A percentile compares a stretch with the other conserved stretches of the same genome.
Conservation (phyloP, 805 yeast species). For the Kuraishia ogatae region DNA sequence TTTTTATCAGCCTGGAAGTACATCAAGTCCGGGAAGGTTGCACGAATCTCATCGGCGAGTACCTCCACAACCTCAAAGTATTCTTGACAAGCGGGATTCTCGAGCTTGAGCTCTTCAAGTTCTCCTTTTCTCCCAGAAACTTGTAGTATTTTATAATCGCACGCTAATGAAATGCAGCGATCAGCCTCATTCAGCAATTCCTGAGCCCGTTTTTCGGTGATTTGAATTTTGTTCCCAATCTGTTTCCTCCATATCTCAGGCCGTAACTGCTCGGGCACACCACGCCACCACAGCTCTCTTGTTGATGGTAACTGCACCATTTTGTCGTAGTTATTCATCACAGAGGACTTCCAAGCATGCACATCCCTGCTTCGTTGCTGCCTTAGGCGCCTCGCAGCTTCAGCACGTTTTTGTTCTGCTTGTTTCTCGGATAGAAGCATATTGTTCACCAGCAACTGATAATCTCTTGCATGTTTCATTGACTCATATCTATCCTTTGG, state of each 20-base stretch:
- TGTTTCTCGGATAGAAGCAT: conserved; percentile 32
- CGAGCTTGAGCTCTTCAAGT: conserved; percentile 1
- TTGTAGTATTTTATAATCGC: conserved; percentile 16
- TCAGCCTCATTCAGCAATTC: conserved; percentile 8
- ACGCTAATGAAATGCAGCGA: conserved; percentile 16
- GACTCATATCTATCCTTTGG: conserved; percentile 52
- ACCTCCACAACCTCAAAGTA: conserved; percentile 13
- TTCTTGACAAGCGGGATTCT: not conserved
- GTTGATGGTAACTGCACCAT: conserved; percentile 28
- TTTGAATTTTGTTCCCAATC: conserved; percentile 24
- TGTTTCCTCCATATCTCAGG: conserved; percentile 42
- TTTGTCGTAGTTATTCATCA: conserved; percentile 26
- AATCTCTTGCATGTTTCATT: conserved; percentile 43
- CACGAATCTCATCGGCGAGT: conserved; percentile 15
- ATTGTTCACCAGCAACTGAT: conserved; percentile 31
- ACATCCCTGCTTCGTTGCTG: conserved; percentile 28
- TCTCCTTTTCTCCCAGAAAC: conserved; percentile 8
- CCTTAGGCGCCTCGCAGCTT: conserved; percentile 22
- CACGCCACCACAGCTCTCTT: conserved; percentile 56
- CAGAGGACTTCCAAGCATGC: conserved; percentile 29
- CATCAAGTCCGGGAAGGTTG: not conserved
- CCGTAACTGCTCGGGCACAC: conserved; percentile 37
- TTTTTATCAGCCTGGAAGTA: conserved; percentile 7
- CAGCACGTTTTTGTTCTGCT: conserved; percentile 21
- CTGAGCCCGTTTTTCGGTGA: conserved; percentile 6